Percentiles rank a stretch among this genome's conserved stretches.
These are phyloP conservation scores for Ensete glaucum DNA, from an alignment of 176 grass and related monocot genomes.

Conservation along the genomic window DNA sequence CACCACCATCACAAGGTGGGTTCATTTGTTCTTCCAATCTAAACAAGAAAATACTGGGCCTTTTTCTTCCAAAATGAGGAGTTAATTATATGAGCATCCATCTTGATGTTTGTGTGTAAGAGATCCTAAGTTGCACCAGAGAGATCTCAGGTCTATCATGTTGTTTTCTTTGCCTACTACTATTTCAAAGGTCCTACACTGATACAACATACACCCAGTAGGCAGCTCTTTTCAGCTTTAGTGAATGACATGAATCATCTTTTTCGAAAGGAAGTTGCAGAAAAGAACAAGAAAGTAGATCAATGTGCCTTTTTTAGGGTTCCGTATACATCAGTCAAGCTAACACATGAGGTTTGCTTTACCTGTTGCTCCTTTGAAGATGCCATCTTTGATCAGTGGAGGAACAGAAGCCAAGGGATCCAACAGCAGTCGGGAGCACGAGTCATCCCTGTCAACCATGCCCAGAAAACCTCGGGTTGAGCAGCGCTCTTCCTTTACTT, in stretches of 20 bases:
- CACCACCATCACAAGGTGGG: slow-evolving; percentile 42
- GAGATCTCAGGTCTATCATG: too few species aligned
- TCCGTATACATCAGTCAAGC: neutral
- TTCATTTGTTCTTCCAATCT: neutral
- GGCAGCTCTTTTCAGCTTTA: slow-evolving; percentile 56
- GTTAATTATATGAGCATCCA: too few species aligned
- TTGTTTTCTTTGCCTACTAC: too few species aligned
- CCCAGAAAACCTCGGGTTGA: slow-evolving; percentile 41
- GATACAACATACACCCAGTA: slow-evolving; percentile 6
- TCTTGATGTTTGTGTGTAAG: too few species aligned
- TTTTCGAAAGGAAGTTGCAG: slow-evolving; percentile 28
- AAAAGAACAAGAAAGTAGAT: neutral
- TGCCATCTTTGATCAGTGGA: slow-evolving; percentile 30
- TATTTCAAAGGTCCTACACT: slow-evolving; percentile 11
- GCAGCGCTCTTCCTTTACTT: slow-evolving; percentile 41
- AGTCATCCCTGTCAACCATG: slow-evolving; percentile 12
- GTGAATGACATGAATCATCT: slow-evolving; percentile 45
- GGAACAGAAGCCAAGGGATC: slow-evolving; percentile 29
- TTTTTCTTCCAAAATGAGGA: too few species aligned
- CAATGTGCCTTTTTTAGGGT: slow-evolving; percentile 15
- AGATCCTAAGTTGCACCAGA: too few species aligned
- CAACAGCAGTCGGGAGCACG: slow-evolving; percentile 22
- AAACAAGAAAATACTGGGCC: too few species aligned
- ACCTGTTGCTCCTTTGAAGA: slow-evolving; percentile 17
- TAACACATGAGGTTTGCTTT: too few species aligned